These are phyloP conservation scores for Suillus cothurnatus DNA, from an alignment of 768 basidiomycete genomes.

Conservation along the genomic window DNA sequence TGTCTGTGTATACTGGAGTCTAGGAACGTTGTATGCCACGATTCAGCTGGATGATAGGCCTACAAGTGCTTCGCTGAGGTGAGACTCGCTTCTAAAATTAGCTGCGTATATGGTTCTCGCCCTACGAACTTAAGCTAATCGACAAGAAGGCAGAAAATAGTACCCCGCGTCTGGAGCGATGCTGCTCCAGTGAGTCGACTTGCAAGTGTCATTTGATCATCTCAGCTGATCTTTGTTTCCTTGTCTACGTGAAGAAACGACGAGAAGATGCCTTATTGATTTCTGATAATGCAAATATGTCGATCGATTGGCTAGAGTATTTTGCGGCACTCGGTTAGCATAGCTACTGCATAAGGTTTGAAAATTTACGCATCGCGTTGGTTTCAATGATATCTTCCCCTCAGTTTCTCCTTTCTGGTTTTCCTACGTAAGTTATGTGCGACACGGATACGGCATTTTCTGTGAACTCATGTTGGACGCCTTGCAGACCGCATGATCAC, in stretches of 20 bases:
- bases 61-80: neutral
- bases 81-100: neutral
- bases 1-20: neutral
- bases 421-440: neutral
- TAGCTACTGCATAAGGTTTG: neutral
- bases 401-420: neutral
- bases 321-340: neutral
- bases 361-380: neutral
- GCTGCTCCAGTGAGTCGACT: neutral
- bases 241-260: neutral
- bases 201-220: neutral
- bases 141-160: neutral
- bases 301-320: neutral
- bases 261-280: neutral
- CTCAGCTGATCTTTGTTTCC: neutral
- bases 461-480: neutral
- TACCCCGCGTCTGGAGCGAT: neutral
- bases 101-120: neutral
- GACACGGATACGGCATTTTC: neutral
- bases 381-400: neutral
- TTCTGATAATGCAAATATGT: neutral
- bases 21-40: neutral
- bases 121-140: neutral
- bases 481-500: neutral
- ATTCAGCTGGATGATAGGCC: neutral